Conservation (phyloP, 2,329 filamentous ascomycete genomes). For the Fusarium miscanthi region DNA sequence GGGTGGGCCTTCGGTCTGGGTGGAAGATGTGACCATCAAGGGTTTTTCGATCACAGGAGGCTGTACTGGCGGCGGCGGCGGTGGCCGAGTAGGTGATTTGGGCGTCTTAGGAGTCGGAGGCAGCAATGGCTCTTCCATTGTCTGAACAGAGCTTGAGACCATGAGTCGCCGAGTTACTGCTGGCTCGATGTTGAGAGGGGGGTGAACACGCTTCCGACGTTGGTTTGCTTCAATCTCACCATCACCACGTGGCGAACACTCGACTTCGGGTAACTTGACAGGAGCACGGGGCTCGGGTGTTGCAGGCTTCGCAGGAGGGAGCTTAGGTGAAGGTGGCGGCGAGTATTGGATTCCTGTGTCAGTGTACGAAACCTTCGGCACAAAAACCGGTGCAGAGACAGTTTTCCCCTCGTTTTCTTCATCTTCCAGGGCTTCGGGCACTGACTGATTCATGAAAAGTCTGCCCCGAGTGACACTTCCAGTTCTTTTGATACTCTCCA, state of each 20-base stretch:
- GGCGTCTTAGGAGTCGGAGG: constrained; percentile 69
- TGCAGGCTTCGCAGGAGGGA: constrained; percentile 54
- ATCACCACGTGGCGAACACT: constrained; percentile 59
- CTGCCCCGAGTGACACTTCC: constrained; percentile 66
- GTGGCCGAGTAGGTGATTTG: constrained; percentile 54
- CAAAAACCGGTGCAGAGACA: constrained; percentile 43
- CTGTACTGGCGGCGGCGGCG: constrained; percentile 49
- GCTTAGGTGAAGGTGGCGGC: constrained; percentile 78
- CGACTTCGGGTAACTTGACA: constrained; percentile 56
- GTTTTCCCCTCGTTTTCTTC: constrained; percentile 64
- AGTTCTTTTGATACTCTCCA: constrained; percentile 66
- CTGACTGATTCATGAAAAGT: constrained; percentile 63
- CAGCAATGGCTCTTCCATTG: constrained; percentile 69
- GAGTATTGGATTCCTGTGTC: constrained; percentile 86
- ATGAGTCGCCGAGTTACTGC: constrained; percentile 58
- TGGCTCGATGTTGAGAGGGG: constrained; percentile 62
- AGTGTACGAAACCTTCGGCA: constrained; percentile 67
- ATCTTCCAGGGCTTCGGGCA: constrained; percentile 67
- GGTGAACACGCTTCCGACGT: constrained; percentile 74
- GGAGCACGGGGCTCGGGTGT: constrained; percentile 56
- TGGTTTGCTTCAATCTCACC: constrained; percentile 79
- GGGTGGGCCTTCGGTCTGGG: constrained; percentile 65
- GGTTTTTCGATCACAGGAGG: constrained; percentile 51
- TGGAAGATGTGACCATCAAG: constrained; percentile 65
- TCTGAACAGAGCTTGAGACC: constrained; percentile 74